Percentiles rank a stretch among this genome's conserved stretches.
Evolutionary conservation across 441 rosid genomes (phyloP).

Genomic region (Flueggea neowawraea): DNA sequence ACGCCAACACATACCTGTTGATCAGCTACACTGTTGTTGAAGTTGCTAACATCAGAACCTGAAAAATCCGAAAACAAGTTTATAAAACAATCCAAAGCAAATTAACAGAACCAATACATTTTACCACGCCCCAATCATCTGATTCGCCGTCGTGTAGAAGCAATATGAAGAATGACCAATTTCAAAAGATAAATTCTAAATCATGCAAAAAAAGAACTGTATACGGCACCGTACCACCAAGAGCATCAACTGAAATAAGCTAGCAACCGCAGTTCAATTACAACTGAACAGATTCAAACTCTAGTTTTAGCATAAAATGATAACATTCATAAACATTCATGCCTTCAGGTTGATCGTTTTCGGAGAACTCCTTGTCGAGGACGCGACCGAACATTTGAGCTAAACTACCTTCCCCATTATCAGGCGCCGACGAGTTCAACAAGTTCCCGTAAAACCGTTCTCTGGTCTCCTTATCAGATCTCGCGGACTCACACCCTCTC

Average conservation of each 20-base stretch:
- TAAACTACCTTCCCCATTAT: slow-evolving; percentile 64
- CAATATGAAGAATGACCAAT: too few relatives aligned
- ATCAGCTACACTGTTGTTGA: slow-evolving; percentile 92
- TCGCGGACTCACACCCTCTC: slow-evolving; percentile 29
- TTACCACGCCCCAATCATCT: too few relatives aligned
- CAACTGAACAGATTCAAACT: background rate
- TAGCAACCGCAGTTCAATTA: too few relatives aligned
- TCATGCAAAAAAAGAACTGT: too few relatives aligned
- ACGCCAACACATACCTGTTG: slow-evolving; percentile 70
- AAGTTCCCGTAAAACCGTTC: slow-evolving; percentile 90
- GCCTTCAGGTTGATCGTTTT: slow-evolving; percentile 94
- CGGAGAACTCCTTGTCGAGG: slow-evolving; percentile 91
- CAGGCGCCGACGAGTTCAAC: slow-evolving; percentile 66
- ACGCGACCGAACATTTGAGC: slow-evolving; percentile 95
- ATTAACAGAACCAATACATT: slow-evolving; percentile 7
- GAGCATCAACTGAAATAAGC: too few relatives aligned
- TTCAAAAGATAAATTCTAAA: too few relatives aligned
- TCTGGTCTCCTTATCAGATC: slow-evolving; percentile 87
- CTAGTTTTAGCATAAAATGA: background rate
- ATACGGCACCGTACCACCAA: too few relatives aligned
- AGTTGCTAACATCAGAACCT: slow-evolving; percentile 84
- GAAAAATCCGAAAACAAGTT: slow-evolving; percentile 13
- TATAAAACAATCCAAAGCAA: slow-evolving; percentile 13
- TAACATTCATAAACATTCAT: slow-evolving; percentile 16
- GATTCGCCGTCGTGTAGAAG: too few relatives aligned